These are phyloP conservation scores for Sporothrix mexicana DNA, from an alignment of 2,329 filamentous ascomycete species.

Conservation along the genomic window DNA sequence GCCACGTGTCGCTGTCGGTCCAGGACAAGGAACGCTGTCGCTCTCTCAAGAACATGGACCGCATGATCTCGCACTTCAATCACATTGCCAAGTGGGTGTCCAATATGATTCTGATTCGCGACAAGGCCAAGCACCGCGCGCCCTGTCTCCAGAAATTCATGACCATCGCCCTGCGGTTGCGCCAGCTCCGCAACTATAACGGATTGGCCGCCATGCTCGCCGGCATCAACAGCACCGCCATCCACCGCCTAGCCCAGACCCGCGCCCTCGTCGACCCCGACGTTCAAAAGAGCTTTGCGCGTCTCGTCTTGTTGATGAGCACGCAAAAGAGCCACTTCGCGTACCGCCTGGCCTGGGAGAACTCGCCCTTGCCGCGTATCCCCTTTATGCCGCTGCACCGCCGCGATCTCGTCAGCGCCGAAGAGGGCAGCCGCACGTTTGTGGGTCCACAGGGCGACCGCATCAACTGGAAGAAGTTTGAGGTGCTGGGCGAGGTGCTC, in stretches of 20 bases:
- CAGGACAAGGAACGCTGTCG: constrained; percentile 76
- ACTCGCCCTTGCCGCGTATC: constrained; percentile 86
- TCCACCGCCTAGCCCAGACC: constrained; percentile 83
- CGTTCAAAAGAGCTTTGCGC: constrained; percentile 82
- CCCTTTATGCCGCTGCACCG: constrained; percentile 91
- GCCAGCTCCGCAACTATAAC: constrained; percentile 96
- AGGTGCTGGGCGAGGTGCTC: constrained; percentile 91
- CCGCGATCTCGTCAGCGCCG: constrained; percentile 87
- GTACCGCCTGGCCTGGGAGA: constrained; percentile 97
- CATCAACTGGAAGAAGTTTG: constrained; percentile 98
- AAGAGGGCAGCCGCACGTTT: constrained; percentile 91
- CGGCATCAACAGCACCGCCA: constrained; percentile 85
- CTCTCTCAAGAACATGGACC: constrained; percentile 83
- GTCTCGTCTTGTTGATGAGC: constrained; percentile 89
- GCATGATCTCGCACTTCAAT: constrained; percentile 93
- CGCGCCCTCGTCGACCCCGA: constrained; percentile 73
- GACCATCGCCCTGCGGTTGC: constrained; percentile 82
- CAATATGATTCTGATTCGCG: constrained; percentile 83
- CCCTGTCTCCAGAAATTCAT: constrained; percentile 95
- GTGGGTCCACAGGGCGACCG: constrained; percentile 73
- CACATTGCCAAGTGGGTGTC: constrained; percentile 82
- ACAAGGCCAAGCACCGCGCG: constrained; percentile 94
- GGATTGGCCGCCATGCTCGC: constrained; percentile 91
- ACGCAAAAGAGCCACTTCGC: constrained; percentile 91
- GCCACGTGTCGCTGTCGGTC: constrained; percentile 79